Conservation (phyloP, 495 filamentous ascomycete genomes). For the Tricharina praecox region DNA sequence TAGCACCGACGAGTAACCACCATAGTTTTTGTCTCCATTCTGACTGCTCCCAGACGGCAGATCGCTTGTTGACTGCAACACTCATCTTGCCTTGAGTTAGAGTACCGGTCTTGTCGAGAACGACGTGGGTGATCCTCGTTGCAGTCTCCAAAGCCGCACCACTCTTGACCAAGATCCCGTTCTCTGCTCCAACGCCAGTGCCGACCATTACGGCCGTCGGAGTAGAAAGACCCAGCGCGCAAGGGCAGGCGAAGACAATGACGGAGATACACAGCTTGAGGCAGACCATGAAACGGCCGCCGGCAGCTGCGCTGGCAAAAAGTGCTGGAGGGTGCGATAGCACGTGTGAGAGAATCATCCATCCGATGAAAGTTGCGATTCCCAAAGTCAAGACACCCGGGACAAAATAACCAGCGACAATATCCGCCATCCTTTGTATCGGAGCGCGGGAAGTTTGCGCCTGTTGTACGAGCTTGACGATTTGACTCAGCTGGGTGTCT, state of each 20-base stretch:
- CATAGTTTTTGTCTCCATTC: constrained; percentile 58
- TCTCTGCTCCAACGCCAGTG: constrained; percentile 88
- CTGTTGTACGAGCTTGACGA: constrained; percentile 90
- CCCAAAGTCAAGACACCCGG: constrained; percentile 75
- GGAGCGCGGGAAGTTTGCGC: constrained; percentile 88
- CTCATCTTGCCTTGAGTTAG: constrained; percentile 90
- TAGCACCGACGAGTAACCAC: constrained; percentile 87
- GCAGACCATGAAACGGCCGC: constrained; percentile 89
- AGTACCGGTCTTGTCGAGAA: constrained; percentile 99
- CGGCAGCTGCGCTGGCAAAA: constrained; percentile 62
- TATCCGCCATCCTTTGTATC: constrained; percentile 86
- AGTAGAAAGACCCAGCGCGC: constrained; percentile 81
- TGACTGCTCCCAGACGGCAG: constrained; percentile 48
- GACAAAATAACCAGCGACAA: constrained; percentile 85
- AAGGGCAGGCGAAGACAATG: constrained; percentile 96
- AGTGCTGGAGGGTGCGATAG: constrained; percentile 67
- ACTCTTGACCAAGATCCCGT: constrained; percentile 93
- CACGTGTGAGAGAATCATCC: constrained; percentile 89
- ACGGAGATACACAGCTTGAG: constrained; percentile 96
- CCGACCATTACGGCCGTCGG: constrained; percentile 98
- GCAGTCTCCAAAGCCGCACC: constrained; percentile 84
- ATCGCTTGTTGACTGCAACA: constrained; percentile 52
- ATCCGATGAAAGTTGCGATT: constrained; percentile 66
- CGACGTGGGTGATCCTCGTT: constrained; percentile 77
- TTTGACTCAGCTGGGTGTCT: constrained; percentile 93